Base-by-base conservation (phyloP, 331 rosid genomes). In the Malus hybrid region DNA sequence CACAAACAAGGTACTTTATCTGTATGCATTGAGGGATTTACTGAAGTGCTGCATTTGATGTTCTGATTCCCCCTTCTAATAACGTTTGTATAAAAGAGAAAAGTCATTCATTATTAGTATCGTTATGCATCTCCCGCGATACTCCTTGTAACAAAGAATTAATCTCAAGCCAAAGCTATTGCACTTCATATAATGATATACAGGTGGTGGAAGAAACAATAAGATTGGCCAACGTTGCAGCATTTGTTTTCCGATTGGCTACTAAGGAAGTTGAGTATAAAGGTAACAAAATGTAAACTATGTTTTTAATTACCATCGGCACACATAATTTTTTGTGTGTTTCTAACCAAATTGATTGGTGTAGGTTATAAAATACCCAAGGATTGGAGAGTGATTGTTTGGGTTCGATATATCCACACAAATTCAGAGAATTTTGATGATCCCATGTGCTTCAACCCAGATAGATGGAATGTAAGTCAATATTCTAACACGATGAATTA, bases 151-250 rank as follows among this genome's bases (percentile, higher is more conserved):
- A 36, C 7, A 36, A 36, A 36, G 44, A 36, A 36, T 8, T 36
- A 36, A 28, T 28, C 29, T 28, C 29, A 28, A 28, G 29, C 29
- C 29, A 28, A 28, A 28, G 29, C 29, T 28, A 28, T 28, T 28
- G 29, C 29, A 28, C 29, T 28, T 2, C 29, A 28, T 28, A 28
- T 2, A 36, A 50, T 44, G 11, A 42, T 42, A 44, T 12, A 20
- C 72, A 81, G 86, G 86, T 80, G 10, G 82, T 87, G 59, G 87
- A 85, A 64, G 86, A 87, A 79, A 79, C 80, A 27, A 74, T 85
- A 39, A 77, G 87, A 79, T 39, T 85, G 80, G 86, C 85, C 46
- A 81, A 85, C 54, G 24, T 87, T 83, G 65, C 87, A 0, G 18
- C 78, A 7, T 56, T 79, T 56, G 0, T 39, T 32, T 80, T 78